These are phyloP conservation scores for Solanum megistacrolobum DNA, from an alignment of 257 asterid species.

Conservation along the genomic window DNA sequence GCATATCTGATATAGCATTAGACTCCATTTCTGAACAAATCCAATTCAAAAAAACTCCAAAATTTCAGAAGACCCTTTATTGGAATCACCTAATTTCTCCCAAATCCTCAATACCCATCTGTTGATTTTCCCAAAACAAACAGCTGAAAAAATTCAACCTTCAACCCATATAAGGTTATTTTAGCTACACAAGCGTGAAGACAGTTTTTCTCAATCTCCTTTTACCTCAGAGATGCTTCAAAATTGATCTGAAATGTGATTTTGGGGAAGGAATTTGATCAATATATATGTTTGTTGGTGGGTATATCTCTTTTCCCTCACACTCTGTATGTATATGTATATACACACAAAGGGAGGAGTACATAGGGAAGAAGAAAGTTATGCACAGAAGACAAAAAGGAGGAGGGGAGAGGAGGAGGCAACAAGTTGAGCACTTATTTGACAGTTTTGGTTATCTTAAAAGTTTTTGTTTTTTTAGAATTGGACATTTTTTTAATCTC, in stretches of 20 bases:
- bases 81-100: neutral
- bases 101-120: neutral
- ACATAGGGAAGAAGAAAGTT: neutral
- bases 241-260: neutral
- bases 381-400: neutral
- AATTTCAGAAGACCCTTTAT: neutral
- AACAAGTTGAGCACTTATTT: neutral
- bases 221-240: neutral
- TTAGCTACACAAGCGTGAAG: neutral
- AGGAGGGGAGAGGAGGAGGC: neutral
- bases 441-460: neutral
- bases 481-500: neutral
- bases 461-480: neutral
- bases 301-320: neutral
- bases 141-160: neutral
- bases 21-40: slow-evolving; percentile 32
- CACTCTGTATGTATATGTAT: neutral
- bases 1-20: slow-evolving; percentile 14
- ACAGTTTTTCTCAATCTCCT: neutral
- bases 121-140: neutral
- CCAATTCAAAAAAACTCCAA: neutral
- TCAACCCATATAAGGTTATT: neutral
- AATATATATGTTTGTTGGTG: neutral
- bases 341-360: neutral
- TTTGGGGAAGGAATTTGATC: neutral